A percentile compares a stretch with the other conserved stretches of the same genome.
These are phyloP conservation scores for Camellia lanceoleosa DNA, from an alignment of 148 eudicot genomes.

Conservation along the genomic window DNA sequence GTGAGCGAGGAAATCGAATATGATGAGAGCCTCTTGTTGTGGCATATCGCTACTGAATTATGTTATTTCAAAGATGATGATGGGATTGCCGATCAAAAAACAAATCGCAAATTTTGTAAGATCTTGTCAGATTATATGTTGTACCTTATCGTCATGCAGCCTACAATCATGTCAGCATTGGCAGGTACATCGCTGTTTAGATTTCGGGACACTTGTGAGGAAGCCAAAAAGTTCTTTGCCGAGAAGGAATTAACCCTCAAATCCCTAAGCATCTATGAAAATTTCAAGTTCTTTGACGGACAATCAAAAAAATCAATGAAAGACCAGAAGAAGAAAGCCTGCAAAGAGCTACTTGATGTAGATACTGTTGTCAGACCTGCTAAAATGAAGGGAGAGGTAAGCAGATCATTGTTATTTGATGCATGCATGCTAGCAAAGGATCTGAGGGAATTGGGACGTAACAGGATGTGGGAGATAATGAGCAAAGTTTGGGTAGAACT, in stretches of 20 bases:
- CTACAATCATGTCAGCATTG: slow-evolving; percentile 11
- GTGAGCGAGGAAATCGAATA: slow-evolving; percentile 2
- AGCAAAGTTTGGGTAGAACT: slow-evolving; percentile 24
- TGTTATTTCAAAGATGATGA: neutral
- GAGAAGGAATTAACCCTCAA: neutral
- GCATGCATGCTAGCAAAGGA: slow-evolving; percentile 20
- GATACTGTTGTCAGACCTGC: too few relatives aligned
- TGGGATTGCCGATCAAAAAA: neutral
- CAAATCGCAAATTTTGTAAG: neutral
- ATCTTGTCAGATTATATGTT: slow-evolving; percentile 12
- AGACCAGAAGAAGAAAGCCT: too few relatives aligned
- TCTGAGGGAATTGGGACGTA: neutral
- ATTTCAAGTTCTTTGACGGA: slow-evolving; percentile 11
- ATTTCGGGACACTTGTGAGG: slow-evolving; percentile 16
- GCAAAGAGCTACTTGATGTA: too few relatives aligned
- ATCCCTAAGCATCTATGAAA: slow-evolving; percentile 20
- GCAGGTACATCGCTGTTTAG: slow-evolving; percentile 10
- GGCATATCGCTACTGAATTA: slow-evolving; percentile 14
- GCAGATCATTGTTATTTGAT: slow-evolving; percentile 27
- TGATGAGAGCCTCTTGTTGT: slow-evolving; percentile 12
- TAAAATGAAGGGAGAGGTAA: too few relatives aligned
- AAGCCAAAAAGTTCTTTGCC: slow-evolving; percentile 8
- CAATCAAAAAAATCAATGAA: too few relatives aligned
- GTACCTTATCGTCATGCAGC: slow-evolving; percentile 13
- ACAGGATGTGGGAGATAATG: slow-evolving; percentile 14